Conservation (phyloP, 345 rosid species). For the Citropsis articulata region DNA sequence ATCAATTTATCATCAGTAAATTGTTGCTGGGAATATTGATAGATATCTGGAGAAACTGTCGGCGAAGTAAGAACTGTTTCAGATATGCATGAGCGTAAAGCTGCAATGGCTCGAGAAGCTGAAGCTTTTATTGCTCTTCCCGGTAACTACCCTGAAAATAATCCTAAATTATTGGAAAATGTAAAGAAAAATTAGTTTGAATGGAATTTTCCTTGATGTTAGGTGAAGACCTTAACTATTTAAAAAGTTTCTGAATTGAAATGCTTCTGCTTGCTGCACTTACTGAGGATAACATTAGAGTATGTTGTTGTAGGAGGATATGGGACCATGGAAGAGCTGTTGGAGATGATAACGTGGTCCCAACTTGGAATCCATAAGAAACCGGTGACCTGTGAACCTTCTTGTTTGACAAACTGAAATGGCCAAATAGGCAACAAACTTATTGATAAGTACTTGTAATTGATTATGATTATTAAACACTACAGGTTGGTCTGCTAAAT, state of each 20-base stretch:
- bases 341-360: slow-evolving; percentile 98
- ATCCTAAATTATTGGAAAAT: not conserved
- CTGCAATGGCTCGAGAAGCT: slow-evolving; percentile 95
- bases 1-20: slow-evolving; percentile 10
- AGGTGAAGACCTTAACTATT: not conserved
- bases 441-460: not conserved
- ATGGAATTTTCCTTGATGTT: not conserved
- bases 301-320: slow-evolving; percentile 66
- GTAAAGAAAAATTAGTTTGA: not conserved
- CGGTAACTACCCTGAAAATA: slow-evolving; percentile 41
- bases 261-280: slow-evolving; percentile 11
- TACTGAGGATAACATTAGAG: not conserved
- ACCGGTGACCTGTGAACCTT: slow-evolving; percentile 55
- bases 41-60: slow-evolving; percentile 90
- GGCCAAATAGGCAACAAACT: not conserved
- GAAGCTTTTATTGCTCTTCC: slow-evolving; percentile 97
- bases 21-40: slow-evolving; percentile 15
- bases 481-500: slow-evolving; percentile 89
- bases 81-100: slow-evolving; percentile 97
- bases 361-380: slow-evolving; percentile 95
- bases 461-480: not conserved
- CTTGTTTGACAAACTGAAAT: slow-evolving; percentile 4
- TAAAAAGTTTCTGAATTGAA: not conserved
- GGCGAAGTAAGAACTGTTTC: slow-evolving; percentile 80
- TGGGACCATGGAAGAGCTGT: slow-evolving; percentile 93